A percentile compares a stretch with the other conserved stretches of the same genome.
These are phyloP conservation scores for Diaporthe sp. DNA, from an alignment of 2,329 filamentous ascomycete genomes.

Conservation along the genomic window DNA sequence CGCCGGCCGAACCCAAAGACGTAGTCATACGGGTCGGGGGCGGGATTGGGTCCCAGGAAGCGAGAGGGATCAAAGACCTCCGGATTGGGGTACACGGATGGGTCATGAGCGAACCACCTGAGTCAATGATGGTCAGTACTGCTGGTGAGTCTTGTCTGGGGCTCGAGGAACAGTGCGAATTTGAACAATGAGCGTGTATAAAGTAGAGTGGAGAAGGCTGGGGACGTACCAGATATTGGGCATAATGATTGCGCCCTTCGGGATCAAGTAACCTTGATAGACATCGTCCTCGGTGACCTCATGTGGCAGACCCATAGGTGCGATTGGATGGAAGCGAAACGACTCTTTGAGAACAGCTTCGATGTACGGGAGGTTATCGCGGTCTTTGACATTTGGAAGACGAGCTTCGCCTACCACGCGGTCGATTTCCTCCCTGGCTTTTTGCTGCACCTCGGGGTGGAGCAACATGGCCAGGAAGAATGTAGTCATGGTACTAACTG, in stretches of 20 bases:
- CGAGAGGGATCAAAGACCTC: conserved; percentile 39
- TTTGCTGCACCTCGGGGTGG: conserved; percentile 58
- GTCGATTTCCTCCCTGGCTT: conserved; percentile 40
- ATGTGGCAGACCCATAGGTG: conserved; percentile 54
- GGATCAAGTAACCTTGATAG: conserved; percentile 46
- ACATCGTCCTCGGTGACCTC: conserved; percentile 49
- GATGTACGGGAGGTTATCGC: conserved; percentile 47
- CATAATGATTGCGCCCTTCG: conserved; percentile 43
- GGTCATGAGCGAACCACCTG: conserved; percentile 44
- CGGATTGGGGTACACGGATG: conserved; percentile 34
- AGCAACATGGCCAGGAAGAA: conserved; percentile 64
- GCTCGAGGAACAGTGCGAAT: too few relatives aligned
- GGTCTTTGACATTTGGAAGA: conserved; percentile 46
- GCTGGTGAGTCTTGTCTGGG: background rate
- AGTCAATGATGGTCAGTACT: background rate
- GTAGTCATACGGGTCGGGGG: conserved; percentile 29
- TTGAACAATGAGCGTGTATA: background rate
- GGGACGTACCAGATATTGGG: conserved; percentile 40
- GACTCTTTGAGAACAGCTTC: conserved; percentile 49
- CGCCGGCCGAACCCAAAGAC: conserved; percentile 41
- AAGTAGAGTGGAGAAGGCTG: background rate
- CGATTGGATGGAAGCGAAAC: conserved; percentile 48
- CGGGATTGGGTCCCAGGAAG: conserved; percentile 36
- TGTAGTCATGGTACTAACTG: conserved; percentile 49
- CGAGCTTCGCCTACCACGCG: conserved; percentile 45